These are phyloP conservation scores for Venturia pyrina DNA, from an alignment of 2,329 filamentous ascomycete genomes.

Conservation along the genomic window DNA sequence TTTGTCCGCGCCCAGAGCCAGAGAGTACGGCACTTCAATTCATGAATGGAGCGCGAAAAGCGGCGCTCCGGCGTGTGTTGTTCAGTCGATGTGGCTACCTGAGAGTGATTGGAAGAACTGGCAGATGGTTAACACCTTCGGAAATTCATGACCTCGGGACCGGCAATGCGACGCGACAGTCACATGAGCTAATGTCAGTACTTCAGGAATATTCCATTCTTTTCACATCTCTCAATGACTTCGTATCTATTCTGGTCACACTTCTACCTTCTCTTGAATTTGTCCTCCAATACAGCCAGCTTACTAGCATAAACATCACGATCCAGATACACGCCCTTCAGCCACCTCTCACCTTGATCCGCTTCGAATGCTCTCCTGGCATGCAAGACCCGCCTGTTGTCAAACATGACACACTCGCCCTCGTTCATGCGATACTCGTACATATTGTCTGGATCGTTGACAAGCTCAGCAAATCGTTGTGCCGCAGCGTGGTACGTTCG, in stretches of 20 bases:
- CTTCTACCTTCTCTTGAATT: not conserved
- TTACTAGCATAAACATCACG: constrained; percentile 47
- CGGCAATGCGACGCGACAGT: not conserved
- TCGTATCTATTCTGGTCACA: not conserved
- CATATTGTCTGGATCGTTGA: constrained; percentile 50
- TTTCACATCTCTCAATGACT: not conserved
- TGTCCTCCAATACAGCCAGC: constrained; percentile 9
- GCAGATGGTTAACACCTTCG: not conserved
- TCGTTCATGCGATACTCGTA: constrained; percentile 64
- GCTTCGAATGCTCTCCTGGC: constrained; percentile 67
- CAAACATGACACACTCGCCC: constrained; percentile 88
- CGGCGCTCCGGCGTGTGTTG: not conserved
- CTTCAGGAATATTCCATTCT: not conserved
- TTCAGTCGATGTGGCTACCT: not conserved
- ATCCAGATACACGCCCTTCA: constrained; percentile 77
- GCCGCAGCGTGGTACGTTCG: constrained; percentile 41
- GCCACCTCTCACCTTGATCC: constrained; percentile 59
- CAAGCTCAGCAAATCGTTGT: constrained; percentile 44
- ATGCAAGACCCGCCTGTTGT: constrained; percentile 79
- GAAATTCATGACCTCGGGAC: not conserved
- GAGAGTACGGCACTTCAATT: not conserved
- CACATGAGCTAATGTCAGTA: not conserved
- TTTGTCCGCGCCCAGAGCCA: not conserved
- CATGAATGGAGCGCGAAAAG: not conserved
- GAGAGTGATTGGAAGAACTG: not conserved